Evolutionary conservation across 2,329 filamentous ascomycete genomes (phyloP).

Genomic region (Didymosphaeria variabile): DNA sequence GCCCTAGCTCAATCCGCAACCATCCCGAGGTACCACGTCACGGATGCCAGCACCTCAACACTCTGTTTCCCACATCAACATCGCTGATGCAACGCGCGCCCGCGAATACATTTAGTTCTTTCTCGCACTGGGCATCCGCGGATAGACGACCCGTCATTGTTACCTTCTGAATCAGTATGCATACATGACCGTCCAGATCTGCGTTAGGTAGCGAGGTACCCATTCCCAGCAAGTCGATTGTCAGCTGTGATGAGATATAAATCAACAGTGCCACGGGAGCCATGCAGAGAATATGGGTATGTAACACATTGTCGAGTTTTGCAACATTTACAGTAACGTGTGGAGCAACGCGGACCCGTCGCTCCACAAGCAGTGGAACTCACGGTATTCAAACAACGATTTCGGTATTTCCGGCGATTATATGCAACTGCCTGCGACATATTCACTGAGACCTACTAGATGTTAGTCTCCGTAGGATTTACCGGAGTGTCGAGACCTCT

Average conservation of each 20-base stretch:
- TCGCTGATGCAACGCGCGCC: background rate
- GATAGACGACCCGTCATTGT: background rate
- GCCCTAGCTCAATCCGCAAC: background rate
- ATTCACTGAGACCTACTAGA: background rate
- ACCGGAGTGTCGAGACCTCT: background rate
- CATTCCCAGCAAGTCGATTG: background rate
- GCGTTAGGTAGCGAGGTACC: background rate
- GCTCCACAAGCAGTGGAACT: no score
- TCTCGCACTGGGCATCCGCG: background rate
- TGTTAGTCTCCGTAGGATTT: background rate
- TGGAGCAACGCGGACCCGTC: no score
- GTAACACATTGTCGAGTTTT: no score
- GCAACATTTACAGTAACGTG: no score
- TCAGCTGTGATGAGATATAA: background rate
- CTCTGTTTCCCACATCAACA: background rate
- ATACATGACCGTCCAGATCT: background rate
- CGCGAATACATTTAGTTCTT: background rate
- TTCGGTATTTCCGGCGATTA: no score
- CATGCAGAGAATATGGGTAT: no score
- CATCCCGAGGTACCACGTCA: background rate
- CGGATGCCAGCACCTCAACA: constrained; percentile 3
- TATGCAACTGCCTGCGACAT: no score
- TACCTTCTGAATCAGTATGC: background rate
- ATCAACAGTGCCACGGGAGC: background rate
- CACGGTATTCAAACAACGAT: no score